Conservation (phyloP, 2,329 filamentous ascomycete species). For the Didymella arachidicola region DNA sequence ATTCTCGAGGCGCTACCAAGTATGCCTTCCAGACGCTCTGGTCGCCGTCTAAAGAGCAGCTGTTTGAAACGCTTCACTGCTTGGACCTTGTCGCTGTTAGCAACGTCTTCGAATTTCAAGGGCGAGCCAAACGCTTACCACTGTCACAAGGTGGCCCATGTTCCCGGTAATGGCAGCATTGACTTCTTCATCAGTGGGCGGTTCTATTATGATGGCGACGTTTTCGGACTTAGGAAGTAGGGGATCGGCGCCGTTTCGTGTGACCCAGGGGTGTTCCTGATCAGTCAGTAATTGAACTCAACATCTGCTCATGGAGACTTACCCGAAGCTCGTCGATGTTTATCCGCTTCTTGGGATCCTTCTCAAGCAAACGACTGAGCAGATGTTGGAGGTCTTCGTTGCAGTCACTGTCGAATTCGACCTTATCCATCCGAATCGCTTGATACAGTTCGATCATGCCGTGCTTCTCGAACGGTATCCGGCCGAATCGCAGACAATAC, state of each 20-base stretch:
- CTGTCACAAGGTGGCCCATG: conserved; percentile 83
- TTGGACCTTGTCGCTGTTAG: conserved; percentile 69
- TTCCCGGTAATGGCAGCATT: conserved; percentile 89
- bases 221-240: conserved; percentile 86
- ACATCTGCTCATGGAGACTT: conserved; percentile 45
- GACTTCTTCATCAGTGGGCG: conserved; percentile 88
- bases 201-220: conserved; percentile 78
- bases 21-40: conserved; percentile 65
- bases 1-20: conserved; percentile 66
- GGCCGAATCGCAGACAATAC: conserved; percentile 89
- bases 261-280: conserved; percentile 93
- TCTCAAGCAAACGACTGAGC: conserved; percentile 77
- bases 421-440: conserved; percentile 76
- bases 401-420: conserved; percentile 68
- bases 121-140: conserved; percentile 61
- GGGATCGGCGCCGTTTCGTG: conserved; percentile 76
- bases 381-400: conserved; percentile 77
- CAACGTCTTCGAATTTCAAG: not conserved
- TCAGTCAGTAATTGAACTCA: conserved; percentile 20
- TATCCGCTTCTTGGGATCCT: conserved; percentile 83
- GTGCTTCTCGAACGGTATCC: conserved; percentile 82
- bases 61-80: conserved; percentile 89
- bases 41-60: conserved; percentile 67
- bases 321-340: conserved; percentile 83
- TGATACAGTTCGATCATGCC: conserved; percentile 88